Evolutionary conservation across 1,139 yeast species (phyloP).

Genomic region (Sugiyamaella grinbergsii): DNA sequence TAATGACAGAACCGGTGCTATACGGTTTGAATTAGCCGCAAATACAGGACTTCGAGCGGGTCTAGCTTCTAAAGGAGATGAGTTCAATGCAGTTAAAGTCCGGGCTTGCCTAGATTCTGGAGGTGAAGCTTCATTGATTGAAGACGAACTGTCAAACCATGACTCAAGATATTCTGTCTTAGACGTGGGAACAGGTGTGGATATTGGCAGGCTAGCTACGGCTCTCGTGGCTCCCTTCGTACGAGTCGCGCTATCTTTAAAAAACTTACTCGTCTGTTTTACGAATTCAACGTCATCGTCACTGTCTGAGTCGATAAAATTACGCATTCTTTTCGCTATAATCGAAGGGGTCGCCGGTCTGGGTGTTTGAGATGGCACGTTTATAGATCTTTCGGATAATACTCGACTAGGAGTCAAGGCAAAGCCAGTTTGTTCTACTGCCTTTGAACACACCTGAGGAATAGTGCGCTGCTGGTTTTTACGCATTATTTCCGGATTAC

Average conservation of each 20-base stretch:
- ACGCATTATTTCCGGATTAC: slow-evolving; percentile 6
- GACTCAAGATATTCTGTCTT: background rate
- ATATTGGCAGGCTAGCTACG: background rate
- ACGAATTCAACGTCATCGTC: slow-evolving; percentile 19
- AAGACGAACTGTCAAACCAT: slow-evolving; percentile 12
- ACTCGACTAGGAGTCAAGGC: slow-evolving; percentile 4
- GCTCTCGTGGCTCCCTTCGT: background rate
- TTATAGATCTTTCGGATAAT: slow-evolving; percentile 7
- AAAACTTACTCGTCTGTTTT: slow-evolving; percentile 13
- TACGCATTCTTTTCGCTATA: slow-evolving; percentile 14
- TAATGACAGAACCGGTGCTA: slow-evolving; percentile 1
- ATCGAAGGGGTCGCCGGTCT: slow-evolving; percentile 3
- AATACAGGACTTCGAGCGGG: background rate
- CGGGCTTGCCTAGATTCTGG: slow-evolving; percentile 11
- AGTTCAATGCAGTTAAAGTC: background rate
- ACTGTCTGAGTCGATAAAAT: slow-evolving; percentile 23
- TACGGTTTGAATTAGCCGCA: background rate
- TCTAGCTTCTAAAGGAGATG: background rate
- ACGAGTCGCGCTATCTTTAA: slow-evolving; percentile 9
- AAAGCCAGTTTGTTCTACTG: too few relatives aligned
- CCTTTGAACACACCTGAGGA: too few relatives aligned
- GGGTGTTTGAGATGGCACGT: background rate
- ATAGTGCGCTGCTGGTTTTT: background rate
- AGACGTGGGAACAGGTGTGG: background rate
- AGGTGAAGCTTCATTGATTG: slow-evolving; percentile 17